These are phyloP conservation scores for California macrophylla DNA, from an alignment of 441 rosid species.

Conservation along the genomic window DNA sequence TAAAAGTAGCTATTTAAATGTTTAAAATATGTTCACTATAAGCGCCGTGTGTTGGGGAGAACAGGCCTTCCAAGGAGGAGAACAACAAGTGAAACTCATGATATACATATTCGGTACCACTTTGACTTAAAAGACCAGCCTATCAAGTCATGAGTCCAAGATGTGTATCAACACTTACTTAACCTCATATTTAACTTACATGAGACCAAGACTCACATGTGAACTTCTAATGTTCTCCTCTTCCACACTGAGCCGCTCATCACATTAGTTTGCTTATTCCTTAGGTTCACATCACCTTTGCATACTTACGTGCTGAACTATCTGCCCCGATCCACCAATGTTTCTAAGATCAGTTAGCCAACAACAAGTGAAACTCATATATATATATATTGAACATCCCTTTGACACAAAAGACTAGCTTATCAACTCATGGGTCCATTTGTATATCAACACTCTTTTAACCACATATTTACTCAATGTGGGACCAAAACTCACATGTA, in stretches of 20 bases:
- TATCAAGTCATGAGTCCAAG: neutral
- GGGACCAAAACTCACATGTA: neutral
- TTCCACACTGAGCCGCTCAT: neutral
- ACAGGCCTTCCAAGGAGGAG: neutral
- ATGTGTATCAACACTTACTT: neutral
- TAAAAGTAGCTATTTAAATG: neutral
- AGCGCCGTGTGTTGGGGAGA: neutral
- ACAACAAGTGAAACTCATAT: neutral
- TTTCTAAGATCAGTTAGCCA: neutral
- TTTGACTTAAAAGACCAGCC: neutral
- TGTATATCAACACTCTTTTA: neutral
- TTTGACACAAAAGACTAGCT: neutral
- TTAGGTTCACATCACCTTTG: neutral
- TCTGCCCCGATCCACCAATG: neutral
- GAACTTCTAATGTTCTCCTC: neutral
- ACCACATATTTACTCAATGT: neutral
- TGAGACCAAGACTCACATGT: neutral
- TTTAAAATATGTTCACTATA: neutral
- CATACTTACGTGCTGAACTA: neutral
- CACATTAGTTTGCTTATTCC: neutral
- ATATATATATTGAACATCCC: neutral
- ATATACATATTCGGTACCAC: neutral
- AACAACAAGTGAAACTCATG: neutral
- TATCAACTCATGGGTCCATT: neutral
- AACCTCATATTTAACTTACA: neutral